Evolutionary conservation across 2,329 filamentous ascomycete genomes (phyloP).

Genomic region (Akanthomyces dipterigenus): DNA sequence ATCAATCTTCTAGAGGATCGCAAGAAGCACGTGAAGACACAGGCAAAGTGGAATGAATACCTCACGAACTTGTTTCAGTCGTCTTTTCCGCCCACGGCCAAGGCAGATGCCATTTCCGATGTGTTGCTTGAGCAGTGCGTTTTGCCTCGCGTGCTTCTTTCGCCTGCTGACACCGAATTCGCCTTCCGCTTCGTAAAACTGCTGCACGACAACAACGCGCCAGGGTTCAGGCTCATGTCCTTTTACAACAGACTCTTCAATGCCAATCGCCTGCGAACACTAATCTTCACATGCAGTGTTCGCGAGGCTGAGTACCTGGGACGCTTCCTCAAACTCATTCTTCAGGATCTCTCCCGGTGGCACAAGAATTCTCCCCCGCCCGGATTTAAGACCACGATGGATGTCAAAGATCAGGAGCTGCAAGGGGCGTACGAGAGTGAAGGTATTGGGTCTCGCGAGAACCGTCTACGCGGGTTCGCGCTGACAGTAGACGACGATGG

Average conservation of each 20-base stretch:
- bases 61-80: conserved; percentile 67
- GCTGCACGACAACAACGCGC: conserved; percentile 75
- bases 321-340: conserved; percentile 75
- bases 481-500: conserved; percentile 60
- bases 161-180: conserved; percentile 82
- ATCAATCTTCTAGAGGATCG: conserved; percentile 68
- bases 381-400: conserved; percentile 26
- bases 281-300: conserved; percentile 85
- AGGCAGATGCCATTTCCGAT: conserved; percentile 62
- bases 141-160: conserved; percentile 78
- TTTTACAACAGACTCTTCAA: conserved; percentile 80
- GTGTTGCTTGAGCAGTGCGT: conserved; percentile 84
- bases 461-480: conserved; percentile 69
- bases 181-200: conserved; percentile 80
- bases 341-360: conserved; percentile 78
- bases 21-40: conserved; percentile 60
- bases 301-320: conserved; percentile 91
- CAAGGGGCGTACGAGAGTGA: conserved; percentile 79
- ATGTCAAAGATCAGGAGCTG: conserved; percentile 41
- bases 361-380: conserved; percentile 64
- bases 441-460: conserved; percentile 46
- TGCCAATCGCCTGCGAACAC: conserved; percentile 68
- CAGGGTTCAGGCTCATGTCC: conserved; percentile 79
- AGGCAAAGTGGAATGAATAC: conserved; percentile 60
- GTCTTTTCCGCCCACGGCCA: conserved; percentile 68